phyloP scores from a whole-genome alignment of 768 basidiomycete genomes.

The Agrocybe pediades region DNA sequence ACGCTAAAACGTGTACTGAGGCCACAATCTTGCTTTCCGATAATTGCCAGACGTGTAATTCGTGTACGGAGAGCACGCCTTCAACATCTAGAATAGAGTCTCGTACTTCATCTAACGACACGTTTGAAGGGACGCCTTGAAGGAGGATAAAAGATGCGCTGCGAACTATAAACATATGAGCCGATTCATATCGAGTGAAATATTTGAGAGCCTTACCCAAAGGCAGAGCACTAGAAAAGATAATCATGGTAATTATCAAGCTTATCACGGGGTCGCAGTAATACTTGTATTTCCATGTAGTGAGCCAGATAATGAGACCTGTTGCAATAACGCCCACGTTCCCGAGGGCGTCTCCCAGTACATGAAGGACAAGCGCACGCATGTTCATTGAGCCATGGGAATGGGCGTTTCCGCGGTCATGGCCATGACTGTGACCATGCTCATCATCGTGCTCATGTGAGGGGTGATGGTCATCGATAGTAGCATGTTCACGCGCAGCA shows the following conservation, averaged over 20 bases:
- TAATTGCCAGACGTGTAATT: constrained; percentile 97
- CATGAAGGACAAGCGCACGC: constrained; percentile 93
- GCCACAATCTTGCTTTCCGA: constrained; percentile 95
- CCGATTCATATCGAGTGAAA: neutral
- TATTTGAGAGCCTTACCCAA: constrained; percentile 54
- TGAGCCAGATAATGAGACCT: constrained; percentile 92
- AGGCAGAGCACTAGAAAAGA: constrained; percentile 93
- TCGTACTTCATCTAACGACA: constrained; percentile 89
- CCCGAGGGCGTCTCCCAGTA: constrained; percentile 94
- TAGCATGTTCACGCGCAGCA: constrained; percentile 20
- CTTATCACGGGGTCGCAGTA: constrained; percentile 95
- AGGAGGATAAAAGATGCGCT: constrained; percentile 94
- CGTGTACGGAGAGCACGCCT: constrained; percentile 88
- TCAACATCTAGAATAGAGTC: constrained; percentile 78
- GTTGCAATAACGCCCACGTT: constrained; percentile 98
- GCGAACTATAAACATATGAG: constrained; percentile 51
- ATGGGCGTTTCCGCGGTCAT: constrained; percentile 25
- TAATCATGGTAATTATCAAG: constrained; percentile 92
- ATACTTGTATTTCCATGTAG: constrained; percentile 80
- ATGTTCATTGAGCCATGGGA: constrained; percentile 88
- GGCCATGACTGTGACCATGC: constrained; percentile 20
- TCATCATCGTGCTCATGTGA: constrained; percentile 30
- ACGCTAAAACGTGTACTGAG: constrained; percentile 91
- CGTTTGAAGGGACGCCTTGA: constrained; percentile 88
- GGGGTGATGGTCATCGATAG: constrained; percentile 24